Percentiles rank a stretch among this genome's conserved stretches.
Evolutionary conservation across 1,284 basidiomycete genomes (phyloP).

Genomic region (Ceratobasidium sp.): DNA sequence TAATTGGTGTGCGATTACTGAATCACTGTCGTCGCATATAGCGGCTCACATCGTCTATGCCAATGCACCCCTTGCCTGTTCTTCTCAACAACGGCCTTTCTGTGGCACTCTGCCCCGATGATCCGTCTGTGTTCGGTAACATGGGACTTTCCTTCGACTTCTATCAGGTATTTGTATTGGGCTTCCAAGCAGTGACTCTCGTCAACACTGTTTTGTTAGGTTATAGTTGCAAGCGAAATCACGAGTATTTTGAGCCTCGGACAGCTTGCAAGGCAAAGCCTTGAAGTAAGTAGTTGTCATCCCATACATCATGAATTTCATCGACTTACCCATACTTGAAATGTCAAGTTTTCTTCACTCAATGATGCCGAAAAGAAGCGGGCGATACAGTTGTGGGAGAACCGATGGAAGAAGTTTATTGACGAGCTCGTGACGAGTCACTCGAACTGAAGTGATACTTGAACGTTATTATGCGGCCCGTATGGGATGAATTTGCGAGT

Average conservation of each 20-base stretch:
- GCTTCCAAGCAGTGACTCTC: background rate
- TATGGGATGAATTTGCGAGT: background rate
- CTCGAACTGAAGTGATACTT: background rate
- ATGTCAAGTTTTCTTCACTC: slow-evolving; percentile 68
- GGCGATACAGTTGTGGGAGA: slow-evolving; percentile 67
- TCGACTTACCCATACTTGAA: background rate
- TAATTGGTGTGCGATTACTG: background rate
- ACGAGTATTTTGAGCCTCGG: slow-evolving; percentile 68
- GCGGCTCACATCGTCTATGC: slow-evolving; percentile 52
- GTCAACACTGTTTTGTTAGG: slow-evolving; percentile 5
- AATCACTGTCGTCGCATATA: slow-evolving; percentile 12
- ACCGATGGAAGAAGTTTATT: slow-evolving; percentile 68
- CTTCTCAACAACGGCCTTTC: slow-evolving; percentile 55
- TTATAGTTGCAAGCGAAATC: slow-evolving; percentile 49
- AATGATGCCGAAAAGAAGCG: slow-evolving; percentile 63
- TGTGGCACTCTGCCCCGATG: slow-evolving; percentile 55
- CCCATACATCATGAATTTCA: background rate
- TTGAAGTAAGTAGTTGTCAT: slow-evolving; percentile 63
- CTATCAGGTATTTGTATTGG: slow-evolving; percentile 50
- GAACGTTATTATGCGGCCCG: background rate
- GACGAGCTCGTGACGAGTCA: slow-evolving; percentile 57
- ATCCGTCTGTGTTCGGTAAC: slow-evolving; percentile 57
- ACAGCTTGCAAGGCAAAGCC: slow-evolving; percentile 73
- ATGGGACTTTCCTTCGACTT: slow-evolving; percentile 52
- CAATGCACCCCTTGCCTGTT: slow-evolving; percentile 52